These are phyloP conservation scores for Purshia tridentata DNA, from an alignment of 306 rosid genomes.

Conservation along the genomic window DNA sequence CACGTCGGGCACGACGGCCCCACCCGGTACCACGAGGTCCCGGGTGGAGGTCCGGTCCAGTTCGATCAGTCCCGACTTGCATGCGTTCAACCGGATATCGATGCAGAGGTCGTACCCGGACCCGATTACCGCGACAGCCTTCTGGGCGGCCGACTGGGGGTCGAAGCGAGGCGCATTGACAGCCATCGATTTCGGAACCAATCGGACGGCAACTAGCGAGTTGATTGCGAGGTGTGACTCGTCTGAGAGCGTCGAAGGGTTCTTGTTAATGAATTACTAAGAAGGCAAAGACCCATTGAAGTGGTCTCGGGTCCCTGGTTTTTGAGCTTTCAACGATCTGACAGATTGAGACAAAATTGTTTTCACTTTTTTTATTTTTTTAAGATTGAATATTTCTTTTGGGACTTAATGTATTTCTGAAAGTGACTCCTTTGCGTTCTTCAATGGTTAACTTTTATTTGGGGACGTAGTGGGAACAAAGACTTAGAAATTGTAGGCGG, in stretches of 20 bases:
- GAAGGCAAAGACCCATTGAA: constrained; percentile 11
- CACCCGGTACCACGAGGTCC: constrained; percentile 68
- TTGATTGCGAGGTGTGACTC: too few species aligned
- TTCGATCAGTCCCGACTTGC: constrained; percentile 53
- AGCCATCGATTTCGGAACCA: constrained; percentile 30
- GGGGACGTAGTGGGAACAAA: background rate
- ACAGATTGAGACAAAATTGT: background rate
- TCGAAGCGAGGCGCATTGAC: constrained; percentile 32
- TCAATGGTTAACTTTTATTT: background rate
- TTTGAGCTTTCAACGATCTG: constrained; percentile 8
- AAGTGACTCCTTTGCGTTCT: background rate
- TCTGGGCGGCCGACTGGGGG: constrained; percentile 65
- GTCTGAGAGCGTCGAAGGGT: background rate
- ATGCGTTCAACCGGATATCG: constrained; percentile 52
- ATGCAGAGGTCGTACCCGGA: constrained; percentile 62
- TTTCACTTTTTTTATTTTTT: background rate
- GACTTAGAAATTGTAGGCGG: background rate
- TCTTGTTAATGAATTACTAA: background rate
- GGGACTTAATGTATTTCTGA: background rate
- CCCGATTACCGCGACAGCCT: constrained; percentile 71
- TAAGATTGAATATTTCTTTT: background rate
- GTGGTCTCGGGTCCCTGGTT: background rate
- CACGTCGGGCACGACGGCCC: constrained; percentile 51
- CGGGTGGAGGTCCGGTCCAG: constrained; percentile 44
- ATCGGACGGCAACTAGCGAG: background rate